phyloP scores from a whole-genome alignment of 1,284 basidiomycete species.

The Psilocybe mexicana region DNA sequence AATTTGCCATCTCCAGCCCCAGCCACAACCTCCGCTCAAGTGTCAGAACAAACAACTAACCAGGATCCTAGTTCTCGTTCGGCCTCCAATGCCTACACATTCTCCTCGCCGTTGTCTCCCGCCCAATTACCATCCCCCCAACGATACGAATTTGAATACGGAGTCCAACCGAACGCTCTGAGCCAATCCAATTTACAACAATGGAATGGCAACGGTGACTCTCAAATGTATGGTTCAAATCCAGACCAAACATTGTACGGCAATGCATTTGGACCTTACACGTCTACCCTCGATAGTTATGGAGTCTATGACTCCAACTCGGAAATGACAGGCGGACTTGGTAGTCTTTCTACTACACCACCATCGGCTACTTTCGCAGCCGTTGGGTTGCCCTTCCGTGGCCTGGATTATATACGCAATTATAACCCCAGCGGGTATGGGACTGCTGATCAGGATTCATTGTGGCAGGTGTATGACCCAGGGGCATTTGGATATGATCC shows the following conservation, averaged over 20 bases:
- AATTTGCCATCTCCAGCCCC: slow-evolving; percentile 72
- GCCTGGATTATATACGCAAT: slow-evolving; percentile 77
- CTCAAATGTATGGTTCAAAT: slow-evolving; percentile 43
- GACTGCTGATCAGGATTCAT: slow-evolving; percentile 56
- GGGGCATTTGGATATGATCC: slow-evolving; percentile 72
- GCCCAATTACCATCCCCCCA: slow-evolving; percentile 47
- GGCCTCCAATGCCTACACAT: slow-evolving; percentile 38
- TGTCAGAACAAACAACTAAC: slow-evolving; percentile 10
- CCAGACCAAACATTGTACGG: slow-evolving; percentile 40
- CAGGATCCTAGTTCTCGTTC: slow-evolving; percentile 45
- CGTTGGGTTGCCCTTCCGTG: slow-evolving; percentile 74
- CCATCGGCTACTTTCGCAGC: slow-evolving; percentile 63
- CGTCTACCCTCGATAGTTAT: slow-evolving; percentile 51
- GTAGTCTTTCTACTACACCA: slow-evolving; percentile 54
- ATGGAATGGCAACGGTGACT: slow-evolving; percentile 45
- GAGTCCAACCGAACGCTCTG: slow-evolving; percentile 45
- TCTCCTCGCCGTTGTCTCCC: slow-evolving; percentile 49
- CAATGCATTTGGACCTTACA: slow-evolving; percentile 40
- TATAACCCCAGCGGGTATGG: slow-evolving; percentile 51
- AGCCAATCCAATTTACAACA: slow-evolving; percentile 39
- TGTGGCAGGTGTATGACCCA: slow-evolving; percentile 76
- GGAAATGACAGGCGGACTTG: slow-evolving; percentile 36
- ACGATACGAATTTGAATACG: slow-evolving; percentile 59
- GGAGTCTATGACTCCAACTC: slow-evolving; percentile 41
- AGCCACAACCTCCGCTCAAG: slow-evolving; percentile 41